These are phyloP conservation scores for Gyrodon lividus DNA, from an alignment of 768 basidiomycete genomes.

Conservation along the genomic window DNA sequence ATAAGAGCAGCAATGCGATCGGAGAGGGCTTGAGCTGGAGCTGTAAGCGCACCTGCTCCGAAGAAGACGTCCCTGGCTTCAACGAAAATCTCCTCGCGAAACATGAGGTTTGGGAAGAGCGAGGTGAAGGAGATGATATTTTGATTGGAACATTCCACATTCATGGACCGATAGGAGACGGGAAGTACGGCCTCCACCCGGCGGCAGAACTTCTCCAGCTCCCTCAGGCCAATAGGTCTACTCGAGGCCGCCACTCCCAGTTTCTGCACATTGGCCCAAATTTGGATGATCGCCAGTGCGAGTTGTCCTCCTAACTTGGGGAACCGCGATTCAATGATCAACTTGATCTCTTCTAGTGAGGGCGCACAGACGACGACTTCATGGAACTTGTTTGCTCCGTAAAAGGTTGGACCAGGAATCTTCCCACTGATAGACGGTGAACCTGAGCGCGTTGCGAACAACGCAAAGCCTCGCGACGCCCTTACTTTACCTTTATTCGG, in stretches of 20 bases:
- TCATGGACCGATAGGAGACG: slow-evolving; percentile 42
- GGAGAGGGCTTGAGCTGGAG: slow-evolving; percentile 48
- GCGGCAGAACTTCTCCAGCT: slow-evolving; percentile 80
- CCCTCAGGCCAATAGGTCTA: slow-evolving; percentile 69
- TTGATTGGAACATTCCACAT: slow-evolving; percentile 29
- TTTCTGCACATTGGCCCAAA: slow-evolving; percentile 66
- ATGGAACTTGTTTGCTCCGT: slow-evolving; percentile 81
- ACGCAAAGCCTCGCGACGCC: slow-evolving; percentile 75
- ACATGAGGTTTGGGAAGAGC: slow-evolving; percentile 64
- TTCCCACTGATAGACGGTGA: slow-evolving; percentile 43
- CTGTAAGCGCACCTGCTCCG: slow-evolving; percentile 59
- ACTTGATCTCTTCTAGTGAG: slow-evolving; percentile 59
- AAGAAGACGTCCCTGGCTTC: slow-evolving; percentile 93
- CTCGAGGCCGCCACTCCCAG: slow-evolving; percentile 52
- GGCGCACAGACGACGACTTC: slow-evolving; percentile 68
- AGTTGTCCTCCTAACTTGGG: slow-evolving; percentile 52
- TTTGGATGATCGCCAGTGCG: slow-evolving; percentile 51
- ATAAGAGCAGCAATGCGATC: slow-evolving; percentile 52
- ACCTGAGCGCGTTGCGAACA: slow-evolving; percentile 87
- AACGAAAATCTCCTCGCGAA: slow-evolving; percentile 87
- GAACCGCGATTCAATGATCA: slow-evolving; percentile 70
- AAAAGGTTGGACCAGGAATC: slow-evolving; percentile 67
- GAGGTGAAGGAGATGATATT: slow-evolving; percentile 36
- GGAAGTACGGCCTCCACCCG: slow-evolving; percentile 68
- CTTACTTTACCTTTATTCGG: slow-evolving; percentile 72